phyloP scores from a whole-genome alignment of 768 basidiomycete species.

The Pisolithus tinctorius region DNA sequence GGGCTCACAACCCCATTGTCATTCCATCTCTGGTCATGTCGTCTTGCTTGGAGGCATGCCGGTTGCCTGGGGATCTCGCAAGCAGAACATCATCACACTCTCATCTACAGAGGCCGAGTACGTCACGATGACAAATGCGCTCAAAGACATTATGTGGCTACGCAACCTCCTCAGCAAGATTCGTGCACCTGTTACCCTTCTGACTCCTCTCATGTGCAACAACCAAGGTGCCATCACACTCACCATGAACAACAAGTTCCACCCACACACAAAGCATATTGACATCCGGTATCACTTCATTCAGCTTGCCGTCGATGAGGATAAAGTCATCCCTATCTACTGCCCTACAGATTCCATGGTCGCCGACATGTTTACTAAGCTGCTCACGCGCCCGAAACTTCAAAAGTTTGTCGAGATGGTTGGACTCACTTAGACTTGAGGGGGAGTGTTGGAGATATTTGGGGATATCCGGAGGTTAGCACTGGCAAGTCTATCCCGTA shows the following conservation, averaged over 20 bases:
- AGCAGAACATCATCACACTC: not conserved
- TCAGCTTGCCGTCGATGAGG: not conserved
- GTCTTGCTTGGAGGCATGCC: not conserved
- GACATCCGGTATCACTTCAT: not conserved
- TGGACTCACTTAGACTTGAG: not conserved
- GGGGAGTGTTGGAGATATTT: not conserved
- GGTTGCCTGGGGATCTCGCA: not conserved
- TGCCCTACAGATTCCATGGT: not conserved
- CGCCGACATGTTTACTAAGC: not conserved
- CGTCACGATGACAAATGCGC: not conserved
- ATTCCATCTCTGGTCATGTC: not conserved
- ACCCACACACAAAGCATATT: not conserved
- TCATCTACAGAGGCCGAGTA: not conserved
- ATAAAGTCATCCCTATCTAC: not conserved
- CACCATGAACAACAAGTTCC: slow-evolving; percentile 1
- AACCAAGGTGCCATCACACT: not conserved
- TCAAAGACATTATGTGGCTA: not conserved
- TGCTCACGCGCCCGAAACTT: not conserved
- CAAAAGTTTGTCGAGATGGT: not conserved
- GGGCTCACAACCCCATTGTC: not conserved
- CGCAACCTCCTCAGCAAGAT: not conserved
- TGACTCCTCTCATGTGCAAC: not conserved
- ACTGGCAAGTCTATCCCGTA: no score
- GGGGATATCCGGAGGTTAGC: no score
- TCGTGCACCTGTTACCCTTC: not conserved